These are phyloP conservation scores for Hydnomerulius pinastri DNA, from an alignment of 768 basidiomycete species.

Conservation along the genomic window DNA sequence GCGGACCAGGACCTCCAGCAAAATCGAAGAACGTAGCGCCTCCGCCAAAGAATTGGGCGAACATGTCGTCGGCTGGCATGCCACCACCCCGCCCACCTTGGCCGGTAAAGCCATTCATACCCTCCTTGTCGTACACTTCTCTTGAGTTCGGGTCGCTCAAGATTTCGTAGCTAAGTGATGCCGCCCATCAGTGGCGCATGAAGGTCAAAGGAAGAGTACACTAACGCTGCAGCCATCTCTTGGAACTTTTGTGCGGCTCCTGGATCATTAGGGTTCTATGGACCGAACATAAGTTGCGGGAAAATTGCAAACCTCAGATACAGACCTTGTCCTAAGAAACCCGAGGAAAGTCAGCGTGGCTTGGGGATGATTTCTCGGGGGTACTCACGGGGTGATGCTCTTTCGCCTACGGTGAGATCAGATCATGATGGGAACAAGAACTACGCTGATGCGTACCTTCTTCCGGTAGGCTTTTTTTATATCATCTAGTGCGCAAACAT, in stretches of 20 bases:
- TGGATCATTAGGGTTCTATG: slow-evolving; percentile 86
- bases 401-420: slow-evolving; percentile 61
- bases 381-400: slow-evolving; percentile 79
- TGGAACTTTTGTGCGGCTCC: slow-evolving; percentile 83
- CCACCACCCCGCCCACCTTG: slow-evolving; percentile 46
- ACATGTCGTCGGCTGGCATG: slow-evolving; percentile 62
- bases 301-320: neutral
- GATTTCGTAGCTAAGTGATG: slow-evolving; percentile 70
- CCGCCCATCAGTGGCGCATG: slow-evolving; percentile 9
- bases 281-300: neutral
- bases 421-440: slow-evolving; percentile 3
- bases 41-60: slow-evolving; percentile 71
- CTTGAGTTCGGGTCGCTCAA: slow-evolving; percentile 70
- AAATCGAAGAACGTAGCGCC: slow-evolving; percentile 66
- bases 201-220: slow-evolving; percentile 17
- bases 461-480: slow-evolving; percentile 94
- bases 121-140: slow-evolving; percentile 70
- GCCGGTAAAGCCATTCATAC: slow-evolving; percentile 66
- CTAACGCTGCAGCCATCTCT: slow-evolving; percentile 85
- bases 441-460: slow-evolving; percentile 57
- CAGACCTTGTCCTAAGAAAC: slow-evolving; percentile 65
- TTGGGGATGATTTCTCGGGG: neutral
- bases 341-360: neutral
- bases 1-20: slow-evolving; percentile 49
- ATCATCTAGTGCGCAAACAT: slow-evolving; percentile 51